Conservation (phyloP, 2,329 filamentous ascomycete genomes). For the Cercospora canescens region DNA sequence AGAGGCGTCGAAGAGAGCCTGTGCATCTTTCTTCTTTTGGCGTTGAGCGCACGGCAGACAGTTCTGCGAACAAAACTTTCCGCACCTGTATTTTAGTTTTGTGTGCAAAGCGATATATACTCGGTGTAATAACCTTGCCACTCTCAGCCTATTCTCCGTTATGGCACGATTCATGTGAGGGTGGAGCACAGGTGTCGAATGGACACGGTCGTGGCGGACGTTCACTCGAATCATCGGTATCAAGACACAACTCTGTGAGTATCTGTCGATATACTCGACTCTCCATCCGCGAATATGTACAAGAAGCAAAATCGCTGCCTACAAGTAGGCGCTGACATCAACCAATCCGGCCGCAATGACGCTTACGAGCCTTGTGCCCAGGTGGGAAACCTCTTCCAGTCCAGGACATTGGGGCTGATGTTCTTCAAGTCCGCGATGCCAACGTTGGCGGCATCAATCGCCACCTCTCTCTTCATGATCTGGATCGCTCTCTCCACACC, state of each 20-base stretch:
- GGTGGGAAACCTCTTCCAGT: slow-evolving; percentile 1
- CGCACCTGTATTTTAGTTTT: slow-evolving; percentile 16
- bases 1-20: slow-evolving; percentile 6
- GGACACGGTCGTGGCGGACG: neutral
- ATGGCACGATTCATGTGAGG: neutral
- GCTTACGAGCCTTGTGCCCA: slow-evolving; percentile 9
- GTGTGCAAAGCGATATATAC: slow-evolving; percentile 10
- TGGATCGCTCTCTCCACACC: slow-evolving; percentile 56
- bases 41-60: slow-evolving; percentile 19
- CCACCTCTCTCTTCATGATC: slow-evolving; percentile 54
- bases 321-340: neutral
- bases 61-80: slow-evolving; percentile 10
- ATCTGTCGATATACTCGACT: neutral
- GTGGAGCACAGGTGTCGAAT: neutral
- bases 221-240: neutral
- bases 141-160: neutral
- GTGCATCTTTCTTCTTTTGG: slow-evolving; percentile 14
- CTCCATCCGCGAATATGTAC: neutral
- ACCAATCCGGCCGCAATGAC: neutral
- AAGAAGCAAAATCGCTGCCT: neutral
- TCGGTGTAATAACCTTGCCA: slow-evolving; percentile 11
- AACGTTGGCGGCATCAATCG: slow-evolving; percentile 24
- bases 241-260: neutral
- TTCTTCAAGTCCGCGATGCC: slow-evolving; percentile 22
- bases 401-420: slow-evolving; percentile 10